Conservation (phyloP, 2,329 filamentous ascomycete genomes). For the Xylariaceae sp. region DNA sequence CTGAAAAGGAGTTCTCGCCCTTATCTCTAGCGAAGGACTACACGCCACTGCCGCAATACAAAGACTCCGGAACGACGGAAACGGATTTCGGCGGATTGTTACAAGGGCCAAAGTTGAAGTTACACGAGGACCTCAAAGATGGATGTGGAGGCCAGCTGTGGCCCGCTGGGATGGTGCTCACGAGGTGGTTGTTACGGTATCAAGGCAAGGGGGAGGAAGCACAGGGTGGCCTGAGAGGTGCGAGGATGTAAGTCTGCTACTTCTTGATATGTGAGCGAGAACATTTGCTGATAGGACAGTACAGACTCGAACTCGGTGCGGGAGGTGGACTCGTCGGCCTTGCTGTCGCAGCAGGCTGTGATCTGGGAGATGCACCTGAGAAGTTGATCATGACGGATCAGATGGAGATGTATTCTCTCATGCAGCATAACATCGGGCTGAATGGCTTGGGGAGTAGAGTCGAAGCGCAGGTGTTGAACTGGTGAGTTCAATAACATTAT, state of each 20-base stretch:
- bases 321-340: constrained; percentile 83
- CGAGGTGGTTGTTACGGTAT: constrained; percentile 78
- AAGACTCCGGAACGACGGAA: constrained; percentile 47
- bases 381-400: constrained; percentile 85
- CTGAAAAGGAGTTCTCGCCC: constrained; percentile 39
- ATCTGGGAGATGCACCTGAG: constrained; percentile 36
- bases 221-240: constrained; percentile 44
- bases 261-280: background rate
- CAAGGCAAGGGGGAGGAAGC: constrained; percentile 48
- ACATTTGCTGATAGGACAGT: constrained; percentile 1
- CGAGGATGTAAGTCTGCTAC: constrained; percentile 64
- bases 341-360: constrained; percentile 54
- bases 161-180: constrained; percentile 87
- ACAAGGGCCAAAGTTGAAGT: constrained; percentile 56
- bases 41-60: constrained; percentile 57
- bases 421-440: constrained; percentile 81
- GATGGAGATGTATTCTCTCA: constrained; percentile 75
- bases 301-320: constrained; percentile 83
- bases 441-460: constrained; percentile 66
- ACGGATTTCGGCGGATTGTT: constrained; percentile 73
- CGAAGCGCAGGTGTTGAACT: constrained; percentile 71
- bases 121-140: constrained; percentile 80
- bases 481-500: constrained; percentile 47
- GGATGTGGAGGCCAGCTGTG: constrained; percentile 93
- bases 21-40: constrained; percentile 51